Evolutionary conservation across 495 filamentous ascomycete species (phyloP), one percentile per base, ranked within the genome.

Genomic region (Chaetomium tenue): DNA sequence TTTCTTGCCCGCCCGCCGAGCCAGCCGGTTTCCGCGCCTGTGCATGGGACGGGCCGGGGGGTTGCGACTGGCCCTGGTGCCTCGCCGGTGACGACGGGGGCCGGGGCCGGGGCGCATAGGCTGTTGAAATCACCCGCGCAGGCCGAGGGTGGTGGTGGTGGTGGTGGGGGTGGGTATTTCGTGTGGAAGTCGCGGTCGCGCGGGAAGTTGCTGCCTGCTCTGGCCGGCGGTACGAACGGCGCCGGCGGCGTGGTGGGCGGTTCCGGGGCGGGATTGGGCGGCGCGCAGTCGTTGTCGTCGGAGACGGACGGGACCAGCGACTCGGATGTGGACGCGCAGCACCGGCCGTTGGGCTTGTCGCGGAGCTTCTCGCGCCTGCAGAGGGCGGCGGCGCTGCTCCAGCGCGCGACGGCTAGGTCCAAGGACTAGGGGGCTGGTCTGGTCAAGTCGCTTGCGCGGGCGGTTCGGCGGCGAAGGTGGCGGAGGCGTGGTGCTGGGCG

Each of bases 361-460:
- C 58, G 63, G 50, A 66, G 68, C 25, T 60, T 64, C 53, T 61
- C 63, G 3, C 63, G 71, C 28, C 62, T 73, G 16, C 66, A 64
- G 48, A 63, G 71, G 39, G 71, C 71, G 5, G 64, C 69, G 48
- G 65, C 63, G 7, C 47, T 73, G 25, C 61, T 73, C 5, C 66
- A 70, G n/a, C 60, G 68, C 20, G 56, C 61, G 61, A 47, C 63
- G 67, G 40, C 50, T 3, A 50, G 56, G 37, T 64, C 61, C 20
- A 63, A 61, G 64, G 62, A 61, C 57, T 69, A 71, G 66, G 60
- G 57, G 39, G 18, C 52, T 18, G 26, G 44, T 33, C 15, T 53
- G 20, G 48, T 57, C 1, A 26, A 7, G 53, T 48, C 57, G 56
- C 8, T 26, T 18, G 22, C 1, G 23, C 8, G 48, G 23, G 48